Evolutionary conservation across 345 rosid species (phyloP), one percentile per base, ranked within the genome.

Genomic region (Eucalyptus decipiens): DNA sequence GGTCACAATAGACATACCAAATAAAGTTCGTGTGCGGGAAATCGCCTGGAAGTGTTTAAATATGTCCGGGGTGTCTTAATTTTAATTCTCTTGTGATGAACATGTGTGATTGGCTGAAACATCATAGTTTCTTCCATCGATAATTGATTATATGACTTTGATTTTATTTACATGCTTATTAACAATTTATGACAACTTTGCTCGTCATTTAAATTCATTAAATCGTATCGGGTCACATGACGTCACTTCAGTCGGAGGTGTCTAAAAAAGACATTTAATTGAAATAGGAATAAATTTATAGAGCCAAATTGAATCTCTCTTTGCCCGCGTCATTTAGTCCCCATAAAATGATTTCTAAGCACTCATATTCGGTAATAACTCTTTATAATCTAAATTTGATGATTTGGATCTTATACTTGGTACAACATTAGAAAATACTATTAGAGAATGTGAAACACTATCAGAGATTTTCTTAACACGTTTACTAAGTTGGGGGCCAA

Each of bases 11-110:
- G 0, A 21, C 16, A 6, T 21, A 40, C 16, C 15, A 19, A 72
- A 72, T 10, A 76, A 69, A 21, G 16, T 6, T 40, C 2, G 7
- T 0, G n/a, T n/a, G 7, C 7, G 13, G 2, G 1, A 76, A 37
- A 72, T 72, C 0, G 8, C 43, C 2, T 0, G 4, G 8, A 40
- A 26, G 40, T 21, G 9, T 40, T 6, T 76, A 76, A 76, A 37
- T 19, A 21, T 76, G 16, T 11, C 28, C 2, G n/a, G 1, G 2
- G 3, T 76, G 8, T 37, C 45, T 76, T 76, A 7, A 76, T 21
- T 37, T 11, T 19, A 23, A 17, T 40, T 76, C 8, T 76, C 47
- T 37, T 40, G 47, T 37, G 47, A 37, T 11, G 4, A 76, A 37
- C 28, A 37, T 2, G 28, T 11, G 45, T 19, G 45, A 37, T 37